These are phyloP conservation scores for Glaciozyma antarctica DNA, from an alignment of 768 basidiomycete species.

Conservation along the genomic window DNA sequence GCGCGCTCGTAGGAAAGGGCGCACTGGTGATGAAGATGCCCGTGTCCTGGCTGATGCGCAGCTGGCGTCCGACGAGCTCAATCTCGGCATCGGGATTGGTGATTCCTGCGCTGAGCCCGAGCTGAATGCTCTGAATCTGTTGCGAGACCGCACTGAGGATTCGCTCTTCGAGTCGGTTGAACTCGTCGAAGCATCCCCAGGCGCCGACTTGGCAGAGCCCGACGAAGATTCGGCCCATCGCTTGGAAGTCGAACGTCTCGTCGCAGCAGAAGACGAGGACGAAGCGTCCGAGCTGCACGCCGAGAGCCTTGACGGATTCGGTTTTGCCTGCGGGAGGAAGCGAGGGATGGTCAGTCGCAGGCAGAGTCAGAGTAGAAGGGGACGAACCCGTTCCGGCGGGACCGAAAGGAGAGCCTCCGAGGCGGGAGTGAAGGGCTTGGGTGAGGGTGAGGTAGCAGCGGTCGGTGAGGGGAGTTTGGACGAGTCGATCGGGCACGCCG, in stretches of 20 bases:
- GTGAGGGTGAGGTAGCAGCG: slow-evolving; percentile 92
- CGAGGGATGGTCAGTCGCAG: slow-evolving; percentile 6
- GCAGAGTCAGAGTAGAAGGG: neutral
- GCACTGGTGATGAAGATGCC: slow-evolving; percentile 95
- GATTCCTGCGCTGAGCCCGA: slow-evolving; percentile 65
- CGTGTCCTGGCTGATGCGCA: slow-evolving; percentile 89
- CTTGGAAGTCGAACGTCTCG: slow-evolving; percentile 98
- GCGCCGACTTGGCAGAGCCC: slow-evolving; percentile 98
- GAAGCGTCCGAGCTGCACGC: slow-evolving; percentile 92
- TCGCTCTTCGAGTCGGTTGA: slow-evolving; percentile 94
- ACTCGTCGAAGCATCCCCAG: slow-evolving; percentile 85
- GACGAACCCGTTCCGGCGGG: slow-evolving; percentile 84
- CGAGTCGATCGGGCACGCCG: slow-evolving; percentile 89
- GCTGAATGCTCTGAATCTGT: slow-evolving; percentile 96
- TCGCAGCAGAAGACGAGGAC: slow-evolving; percentile 99
- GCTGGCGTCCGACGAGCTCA: slow-evolving; percentile 85
- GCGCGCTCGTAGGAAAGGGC: slow-evolving; percentile 34
- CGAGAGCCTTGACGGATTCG: slow-evolving; percentile 96
- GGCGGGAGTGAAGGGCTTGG: slow-evolving; percentile 85
- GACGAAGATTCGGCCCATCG: slow-evolving; percentile 98
- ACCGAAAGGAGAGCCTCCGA: slow-evolving; percentile 95
- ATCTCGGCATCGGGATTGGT: slow-evolving; percentile 83
- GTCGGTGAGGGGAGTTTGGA: slow-evolving; percentile 96
- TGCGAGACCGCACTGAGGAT: slow-evolving; percentile 97
- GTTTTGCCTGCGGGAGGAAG: slow-evolving; percentile 64